Base-by-base conservation (phyloP, 139 green algal genomes). In the Gonium pectorale region DNA sequence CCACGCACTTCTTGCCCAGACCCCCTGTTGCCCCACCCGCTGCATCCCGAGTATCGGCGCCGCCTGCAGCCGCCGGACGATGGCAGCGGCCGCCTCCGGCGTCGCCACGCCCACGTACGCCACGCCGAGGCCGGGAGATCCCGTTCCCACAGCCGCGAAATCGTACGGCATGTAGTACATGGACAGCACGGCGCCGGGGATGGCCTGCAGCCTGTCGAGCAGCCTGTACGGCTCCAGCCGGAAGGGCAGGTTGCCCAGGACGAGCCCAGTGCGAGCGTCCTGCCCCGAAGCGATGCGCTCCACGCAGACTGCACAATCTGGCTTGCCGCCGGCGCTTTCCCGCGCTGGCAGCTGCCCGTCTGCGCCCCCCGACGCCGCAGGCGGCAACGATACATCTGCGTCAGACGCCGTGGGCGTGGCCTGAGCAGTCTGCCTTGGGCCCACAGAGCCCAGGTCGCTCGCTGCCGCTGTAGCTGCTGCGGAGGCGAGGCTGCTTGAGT, bases 151-250 rank as follows among this genome's bases (percentile, higher is more conserved):
- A 5, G 41, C 54, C 54, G 73, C 54, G 24, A 59, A 68, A 26
- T 81, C 73, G 54, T 69, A 81, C 38, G 73, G 73, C 54, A 67
- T 67, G 51, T 81, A 68, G 38, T 59, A 81, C 35, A 81, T 33
- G 41, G 68, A 52, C n/a, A 81, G 38, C 9, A 6, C 33, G 27
- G 73, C 54, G 37, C 56, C 54, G 13, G 35, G 73, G 24, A 52
- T 33, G 27, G 73, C 73, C 2, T 54, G 73, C 7, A 81, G 52
- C 73, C 56, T 54, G 24, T 54, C 54, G 37, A 81, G 73, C 52
- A 81, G 73, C 22, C 3, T 8, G 35, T 63, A 40, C 26, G 73
- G 73, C 37, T 38, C 13, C 38, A 81, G 43, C 29, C n/a, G 8
- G 7, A 37, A 54, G 21, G 73, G 60, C 73, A 81, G 54, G 19